Evolutionary conservation across 208 protist species (phyloP).

Genomic region (Wallacemonas sp.): DNA sequence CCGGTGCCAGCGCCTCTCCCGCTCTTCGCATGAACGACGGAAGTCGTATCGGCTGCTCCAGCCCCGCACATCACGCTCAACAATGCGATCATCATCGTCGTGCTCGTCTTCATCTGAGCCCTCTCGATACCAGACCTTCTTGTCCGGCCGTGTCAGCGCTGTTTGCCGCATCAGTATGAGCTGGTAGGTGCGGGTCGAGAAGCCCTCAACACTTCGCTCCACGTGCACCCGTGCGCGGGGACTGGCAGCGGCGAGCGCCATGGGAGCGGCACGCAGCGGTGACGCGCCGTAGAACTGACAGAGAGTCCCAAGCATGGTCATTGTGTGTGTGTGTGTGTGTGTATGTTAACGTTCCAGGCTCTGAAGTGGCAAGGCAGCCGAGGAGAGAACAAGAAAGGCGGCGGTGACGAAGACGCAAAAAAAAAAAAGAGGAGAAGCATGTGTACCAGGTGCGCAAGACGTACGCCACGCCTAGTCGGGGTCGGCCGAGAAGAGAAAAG

Average conservation of each 20-base stretch:
- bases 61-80: too few species aligned
- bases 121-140: neutral
- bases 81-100: neutral
- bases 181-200: neutral
- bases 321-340: neutral
- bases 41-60: too few species aligned
- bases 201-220: neutral
- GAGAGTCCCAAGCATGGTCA: neutral
- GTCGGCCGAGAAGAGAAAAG: too few species aligned
- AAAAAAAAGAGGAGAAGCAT: slow-evolving; percentile 11
- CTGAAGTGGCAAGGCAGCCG: too few species aligned
- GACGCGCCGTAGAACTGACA: neutral
- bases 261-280: neutral
- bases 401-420: neutral
- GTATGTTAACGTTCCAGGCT: neutral
- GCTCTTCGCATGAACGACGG: too few species aligned
- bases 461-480: too few species aligned
- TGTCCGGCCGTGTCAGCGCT: neutral
- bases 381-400: neutral
- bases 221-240: neutral
- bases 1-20: slow-evolving; percentile 3
- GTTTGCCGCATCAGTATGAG: neutral
- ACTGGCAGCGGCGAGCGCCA: neutral
- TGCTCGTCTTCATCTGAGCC: neutral
- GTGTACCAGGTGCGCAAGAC: too few species aligned